Conservation (phyloP, 352 stramenopile genomes). For the Globisporangium barbulae region DNA sequence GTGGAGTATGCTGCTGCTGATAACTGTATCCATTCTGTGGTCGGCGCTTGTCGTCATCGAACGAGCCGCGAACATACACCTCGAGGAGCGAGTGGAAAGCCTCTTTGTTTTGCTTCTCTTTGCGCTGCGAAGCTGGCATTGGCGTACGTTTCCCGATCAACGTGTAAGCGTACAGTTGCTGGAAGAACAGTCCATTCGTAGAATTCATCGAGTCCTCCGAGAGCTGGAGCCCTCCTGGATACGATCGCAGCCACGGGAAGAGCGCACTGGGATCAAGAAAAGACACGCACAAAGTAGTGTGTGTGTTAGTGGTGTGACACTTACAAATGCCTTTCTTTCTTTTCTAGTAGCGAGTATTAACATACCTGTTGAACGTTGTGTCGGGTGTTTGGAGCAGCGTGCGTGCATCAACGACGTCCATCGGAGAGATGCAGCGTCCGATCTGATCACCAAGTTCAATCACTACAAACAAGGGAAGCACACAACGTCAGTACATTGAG, state of each 20-base stretch:
- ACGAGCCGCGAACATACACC: conserved; percentile 65
- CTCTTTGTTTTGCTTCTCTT: conserved; percentile 61
- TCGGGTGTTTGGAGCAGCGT: conserved; percentile 67
- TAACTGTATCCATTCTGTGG: conserved; percentile 7
- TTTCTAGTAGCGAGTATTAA: neutral
- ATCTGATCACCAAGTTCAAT: conserved; percentile 71
- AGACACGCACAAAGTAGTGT: neutral
- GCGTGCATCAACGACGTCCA: conserved; percentile 76
- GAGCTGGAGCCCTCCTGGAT: conserved; percentile 44
- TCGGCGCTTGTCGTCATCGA: conserved; percentile 28
- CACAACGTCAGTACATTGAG: neutral
- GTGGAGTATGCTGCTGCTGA: conserved; percentile 12
- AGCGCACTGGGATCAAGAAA: conserved; percentile 35
- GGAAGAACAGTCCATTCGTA: conserved; percentile 76
- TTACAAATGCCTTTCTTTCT: neutral
- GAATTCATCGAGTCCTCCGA: conserved; percentile 58
- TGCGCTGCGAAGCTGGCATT: conserved; percentile 35
- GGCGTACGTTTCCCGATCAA: conserved; percentile 64
- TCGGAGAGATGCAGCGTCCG: conserved; percentile 53
- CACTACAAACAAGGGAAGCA: conserved; percentile 22
- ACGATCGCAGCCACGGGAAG: conserved; percentile 75
- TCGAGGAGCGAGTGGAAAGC: conserved; percentile 62
- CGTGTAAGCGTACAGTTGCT: conserved; percentile 81
- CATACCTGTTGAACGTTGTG: conserved; percentile 46
- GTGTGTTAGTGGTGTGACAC: neutral